A percentile compares a stretch with the other conserved stretches of the same genome.
These are phyloP conservation scores for Rhododendron ferrugineum DNA, from an alignment of 148 eudicot species.

Conservation along the genomic window DNA sequence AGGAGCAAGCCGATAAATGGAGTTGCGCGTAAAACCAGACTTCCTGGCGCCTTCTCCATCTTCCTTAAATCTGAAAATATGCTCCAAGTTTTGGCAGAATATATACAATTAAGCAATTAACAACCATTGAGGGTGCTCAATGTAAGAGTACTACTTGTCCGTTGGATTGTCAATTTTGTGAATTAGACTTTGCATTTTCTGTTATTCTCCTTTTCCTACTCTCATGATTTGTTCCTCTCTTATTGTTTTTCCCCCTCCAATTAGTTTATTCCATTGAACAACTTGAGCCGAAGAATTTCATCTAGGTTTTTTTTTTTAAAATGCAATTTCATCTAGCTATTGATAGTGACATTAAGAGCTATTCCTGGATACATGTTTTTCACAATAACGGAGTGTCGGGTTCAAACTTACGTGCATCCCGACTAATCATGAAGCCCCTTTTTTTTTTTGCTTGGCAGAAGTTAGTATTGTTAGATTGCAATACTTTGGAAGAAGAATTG, in stretches of 20 bases:
- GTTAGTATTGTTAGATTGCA: too few relatives aligned
- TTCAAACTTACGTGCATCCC: background rate
- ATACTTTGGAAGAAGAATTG: too few relatives aligned
- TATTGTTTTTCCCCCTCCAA: background rate
- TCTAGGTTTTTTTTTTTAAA: too few relatives aligned
- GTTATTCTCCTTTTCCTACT: background rate
- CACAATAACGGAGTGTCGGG: background rate
- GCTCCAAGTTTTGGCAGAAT: background rate
- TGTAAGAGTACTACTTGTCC: background rate
- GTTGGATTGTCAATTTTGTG: background rate
- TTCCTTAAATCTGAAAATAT: background rate
- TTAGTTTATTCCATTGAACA: background rate
- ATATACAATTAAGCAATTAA: background rate
- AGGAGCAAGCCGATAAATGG: background rate
- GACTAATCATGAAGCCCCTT: too few relatives aligned
- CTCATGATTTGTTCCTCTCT: background rate
- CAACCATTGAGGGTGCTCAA: background rate
- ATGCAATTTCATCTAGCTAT: background rate
- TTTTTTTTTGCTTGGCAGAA: too few relatives aligned
- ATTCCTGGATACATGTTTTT: background rate
- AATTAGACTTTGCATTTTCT: background rate
- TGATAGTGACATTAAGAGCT: background rate
- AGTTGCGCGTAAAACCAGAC: background rate
- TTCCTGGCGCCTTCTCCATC: slow-evolving; percentile 3
- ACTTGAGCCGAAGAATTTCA: background rate